Percentiles rank a stretch among this genome's conserved stretches.
Conservation (phyloP, 2,329 filamentous ascomycete species). For the Aspergillus sp. region DNA sequence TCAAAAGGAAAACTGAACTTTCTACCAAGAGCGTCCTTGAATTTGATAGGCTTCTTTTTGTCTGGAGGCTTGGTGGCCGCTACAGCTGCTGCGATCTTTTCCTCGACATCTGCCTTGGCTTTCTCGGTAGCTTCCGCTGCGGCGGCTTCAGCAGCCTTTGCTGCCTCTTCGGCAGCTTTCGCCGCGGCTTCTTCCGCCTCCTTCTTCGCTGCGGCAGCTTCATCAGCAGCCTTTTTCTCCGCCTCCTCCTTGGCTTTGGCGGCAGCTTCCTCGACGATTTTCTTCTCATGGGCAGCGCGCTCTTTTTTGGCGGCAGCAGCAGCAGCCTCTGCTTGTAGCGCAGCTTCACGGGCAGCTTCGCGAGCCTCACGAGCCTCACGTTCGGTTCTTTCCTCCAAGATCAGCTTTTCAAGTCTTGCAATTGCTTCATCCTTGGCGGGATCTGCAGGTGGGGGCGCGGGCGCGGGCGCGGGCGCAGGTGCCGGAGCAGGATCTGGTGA, state of each 20-base stretch:
- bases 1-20: conserved; percentile 94
- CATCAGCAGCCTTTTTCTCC: conserved; percentile 51
- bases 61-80: conserved; percentile 49
- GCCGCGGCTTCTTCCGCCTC: conserved; percentile 49
- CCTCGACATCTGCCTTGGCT: conserved; percentile 8
- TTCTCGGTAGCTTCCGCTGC: conserved; percentile 39
- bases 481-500: conserved; percentile 6
- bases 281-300: conserved; percentile 47
- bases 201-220: conserved; percentile 53
- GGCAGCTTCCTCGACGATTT: conserved; percentile 48
- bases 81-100: conserved; percentile 34
- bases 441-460: conserved; percentile 48
- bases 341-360: conserved; percentile 46
- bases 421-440: conserved; percentile 61
- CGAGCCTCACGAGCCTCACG: conserved; percentile 44
- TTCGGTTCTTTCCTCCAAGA: conserved; percentile 50
- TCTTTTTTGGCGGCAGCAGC: conserved; percentile 38
- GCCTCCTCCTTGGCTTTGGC: conserved; percentile 56
- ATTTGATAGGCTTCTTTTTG: conserved; percentile 76
- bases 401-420: conserved; percentile 64
- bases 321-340: conserved; percentile 58
- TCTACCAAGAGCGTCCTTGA: conserved; percentile 87
- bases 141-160: conserved; percentile 43
- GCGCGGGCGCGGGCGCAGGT: conserved; percentile 17
- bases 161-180: conserved; percentile 45